Base-by-base conservation (phyloP, 2,329 filamentous ascomycete species). In the Cladorrhinum sp. region DNA sequence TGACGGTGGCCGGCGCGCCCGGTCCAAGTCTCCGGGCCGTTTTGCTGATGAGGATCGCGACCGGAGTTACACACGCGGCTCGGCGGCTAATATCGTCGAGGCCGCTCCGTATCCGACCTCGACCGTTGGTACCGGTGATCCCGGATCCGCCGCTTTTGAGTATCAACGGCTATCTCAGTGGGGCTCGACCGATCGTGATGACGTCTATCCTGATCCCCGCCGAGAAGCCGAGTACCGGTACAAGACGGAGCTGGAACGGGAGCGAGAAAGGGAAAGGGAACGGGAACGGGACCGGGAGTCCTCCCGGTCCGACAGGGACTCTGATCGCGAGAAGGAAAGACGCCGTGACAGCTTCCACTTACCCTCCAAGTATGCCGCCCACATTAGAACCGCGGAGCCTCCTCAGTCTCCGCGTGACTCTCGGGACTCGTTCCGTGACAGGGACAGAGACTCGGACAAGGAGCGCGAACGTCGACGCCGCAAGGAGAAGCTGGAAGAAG, bases 341-440 rank as follows among this genome's bases (percentile, higher is more conserved):
- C 55, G 62, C 68, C 49, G 71, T 72, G 60, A 61, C 55, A 75
- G 72, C 65, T 69, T 81, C 59, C 80, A 75, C 65, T 70, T 82
- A 39, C 80, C 80, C 1, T 74, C 77, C 63, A 82, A 81, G 66
- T 82, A 83, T 64, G 75, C 74, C 66, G 72, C 73, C 57, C 70
- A 73, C 60, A 73, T 75, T 62, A 66, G 60, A 18, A 62, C 66
- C 14, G 67, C 65, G 12, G 66, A 70, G 50, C 62, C 59, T 2
- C 57, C 64, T 39, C 59, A 61, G 23, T 69, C 66, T n/a, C 67
- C 67, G 9, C 66, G 72, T 30, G 65, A 68, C 33, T 72, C 73
- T 46, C 68, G 68, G 56, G 67, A 70, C 48, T 66, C 68, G 42
- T 49, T 69, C 46, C 57, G 62, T 51, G 63, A 64, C 61, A 63